Conservation (phyloP, 371 early-diverging fungal genomes). For the Mortierella sp. region DNA sequence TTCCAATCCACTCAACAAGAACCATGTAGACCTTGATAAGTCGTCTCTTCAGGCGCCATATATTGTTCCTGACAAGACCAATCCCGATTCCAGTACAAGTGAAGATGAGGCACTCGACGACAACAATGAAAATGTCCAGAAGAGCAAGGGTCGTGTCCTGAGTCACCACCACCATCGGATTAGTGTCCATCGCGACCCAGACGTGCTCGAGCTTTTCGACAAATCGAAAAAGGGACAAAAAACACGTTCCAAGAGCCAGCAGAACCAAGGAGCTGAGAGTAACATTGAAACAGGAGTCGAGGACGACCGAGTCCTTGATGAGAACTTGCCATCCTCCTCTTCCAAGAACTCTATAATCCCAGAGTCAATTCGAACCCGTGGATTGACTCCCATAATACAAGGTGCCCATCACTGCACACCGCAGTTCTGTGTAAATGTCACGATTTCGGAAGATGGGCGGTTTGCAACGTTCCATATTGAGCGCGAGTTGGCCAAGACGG, state of each 20-base stretch:
- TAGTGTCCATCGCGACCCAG: not conserved
- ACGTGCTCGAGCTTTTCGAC: too few relatives aligned
- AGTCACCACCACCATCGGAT: slow-evolving; percentile 19
- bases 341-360: slow-evolving; percentile 10
- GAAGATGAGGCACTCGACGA: slow-evolving; percentile 4
- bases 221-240: not conserved
- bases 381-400: slow-evolving; percentile 23
- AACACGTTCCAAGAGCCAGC: not conserved
- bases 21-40: slow-evolving; percentile 19
- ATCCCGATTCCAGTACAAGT: not conserved
- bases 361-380: slow-evolving; percentile 18
- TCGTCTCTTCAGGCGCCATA: not conserved
- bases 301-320: not conserved
- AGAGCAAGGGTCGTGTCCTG: slow-evolving; percentile 6
- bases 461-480: slow-evolving; percentile 48
- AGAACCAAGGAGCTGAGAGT: not conserved
- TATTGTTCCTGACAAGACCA: not conserved
- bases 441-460: slow-evolving; percentile 35
- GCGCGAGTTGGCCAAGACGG: slow-evolving; percentile 25
- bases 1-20: slow-evolving; percentile 33
- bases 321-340: not conserved
- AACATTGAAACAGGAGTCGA: slow-evolving; percentile 5
- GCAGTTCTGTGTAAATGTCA: slow-evolving; percentile 45
- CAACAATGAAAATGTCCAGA: not conserved
- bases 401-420: slow-evolving; percentile 44